Percentiles rank a stretch among this genome's conserved stretches.
phyloP scores from a whole-genome alignment of 2,329 filamentous ascomycete genomes.

The Trichoderma pleuroti region DNA sequence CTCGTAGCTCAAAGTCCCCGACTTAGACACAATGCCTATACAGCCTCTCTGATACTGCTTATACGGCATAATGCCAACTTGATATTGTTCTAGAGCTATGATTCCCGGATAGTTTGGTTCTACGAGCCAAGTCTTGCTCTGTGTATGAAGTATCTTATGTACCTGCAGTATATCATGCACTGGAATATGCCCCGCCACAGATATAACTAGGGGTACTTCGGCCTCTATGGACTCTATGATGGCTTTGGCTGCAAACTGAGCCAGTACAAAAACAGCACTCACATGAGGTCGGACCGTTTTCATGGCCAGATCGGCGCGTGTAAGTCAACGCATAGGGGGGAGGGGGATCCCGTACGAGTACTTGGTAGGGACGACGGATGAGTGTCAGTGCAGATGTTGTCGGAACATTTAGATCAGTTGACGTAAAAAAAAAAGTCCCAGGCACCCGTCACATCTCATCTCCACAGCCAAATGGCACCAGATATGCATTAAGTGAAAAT shows the following conservation, averaged over 20 bases:
- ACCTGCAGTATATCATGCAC: slow-evolving; percentile 71
- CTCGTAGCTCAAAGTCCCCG: slow-evolving; percentile 76
- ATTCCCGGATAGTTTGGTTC: slow-evolving; percentile 81
- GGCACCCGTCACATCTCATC: background rate
- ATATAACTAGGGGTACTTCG: slow-evolving; percentile 72
- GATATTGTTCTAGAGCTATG: slow-evolving; percentile 68
- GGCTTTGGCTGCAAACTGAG: slow-evolving; percentile 60
- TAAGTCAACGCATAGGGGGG: background rate
- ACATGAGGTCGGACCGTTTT: slow-evolving; percentile 25
- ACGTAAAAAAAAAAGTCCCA: background rate
- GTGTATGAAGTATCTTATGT: slow-evolving; percentile 66
- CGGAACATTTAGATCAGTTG: background rate
- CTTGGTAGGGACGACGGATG: background rate
- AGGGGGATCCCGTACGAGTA: background rate
- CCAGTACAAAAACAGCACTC: slow-evolving; percentile 39
- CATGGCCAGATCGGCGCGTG: slow-evolving; percentile 29
- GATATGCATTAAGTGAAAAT: background rate
- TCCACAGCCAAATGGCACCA: background rate
- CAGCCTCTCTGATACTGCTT: slow-evolving; percentile 51
- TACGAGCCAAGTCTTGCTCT: slow-evolving; percentile 68
- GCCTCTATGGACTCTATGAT: slow-evolving; percentile 75
- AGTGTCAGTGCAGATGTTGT: background rate
- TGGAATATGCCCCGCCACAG: slow-evolving; percentile 77
- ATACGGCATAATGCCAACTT: slow-evolving; percentile 42
- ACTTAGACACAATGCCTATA: slow-evolving; percentile 75